phyloP scores from a whole-genome alignment of 257 asterid species.

The Cinchona pubescens region DNA sequence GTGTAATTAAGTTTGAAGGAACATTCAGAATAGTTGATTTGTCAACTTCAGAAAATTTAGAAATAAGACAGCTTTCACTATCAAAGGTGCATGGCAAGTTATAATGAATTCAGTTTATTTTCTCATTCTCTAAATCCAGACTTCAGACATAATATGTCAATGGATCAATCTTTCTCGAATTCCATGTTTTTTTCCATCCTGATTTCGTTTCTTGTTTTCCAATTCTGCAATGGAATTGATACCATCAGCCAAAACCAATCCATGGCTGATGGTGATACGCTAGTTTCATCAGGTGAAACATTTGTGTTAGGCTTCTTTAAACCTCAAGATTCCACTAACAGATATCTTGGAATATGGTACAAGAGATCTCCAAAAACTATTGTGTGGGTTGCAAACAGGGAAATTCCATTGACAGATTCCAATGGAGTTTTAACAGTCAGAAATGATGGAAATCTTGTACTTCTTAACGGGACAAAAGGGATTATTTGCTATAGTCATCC shows the following conservation, averaged over 20 bases:
- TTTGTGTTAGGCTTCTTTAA: slow-evolving; percentile 27
- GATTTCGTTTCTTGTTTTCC: not conserved
- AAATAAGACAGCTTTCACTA: not conserved
- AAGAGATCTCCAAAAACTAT: slow-evolving; percentile 13
- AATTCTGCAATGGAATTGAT: not conserved
- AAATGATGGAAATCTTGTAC: slow-evolving; percentile 14
- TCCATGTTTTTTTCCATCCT: not conserved
- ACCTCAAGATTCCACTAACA: slow-evolving; percentile 13
- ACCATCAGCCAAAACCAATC: slow-evolving; percentile 6
- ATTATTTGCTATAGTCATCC: slow-evolving; percentile 29
- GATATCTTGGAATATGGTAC: slow-evolving; percentile 32
- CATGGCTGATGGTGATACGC: slow-evolving; percentile 1
- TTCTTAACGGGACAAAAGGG: slow-evolving; percentile 7
- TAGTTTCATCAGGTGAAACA: slow-evolving; percentile 15
- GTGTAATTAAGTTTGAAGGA: too few species aligned
- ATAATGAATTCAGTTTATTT: too few species aligned
- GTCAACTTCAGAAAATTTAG: not conserved
- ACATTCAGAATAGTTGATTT: not conserved
- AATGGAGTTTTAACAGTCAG: slow-evolving; percentile 17
- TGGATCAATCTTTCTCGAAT: not conserved
- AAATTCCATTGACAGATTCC: slow-evolving; percentile 14
- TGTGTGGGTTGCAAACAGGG: slow-evolving; percentile 34
- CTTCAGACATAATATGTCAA: not conserved
- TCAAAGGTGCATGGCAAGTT: not conserved
- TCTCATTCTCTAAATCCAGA: too few species aligned